These are phyloP conservation scores for Tricholoma saponaceum DNA, from an alignment of 768 basidiomycete species.

Conservation along the genomic window DNA sequence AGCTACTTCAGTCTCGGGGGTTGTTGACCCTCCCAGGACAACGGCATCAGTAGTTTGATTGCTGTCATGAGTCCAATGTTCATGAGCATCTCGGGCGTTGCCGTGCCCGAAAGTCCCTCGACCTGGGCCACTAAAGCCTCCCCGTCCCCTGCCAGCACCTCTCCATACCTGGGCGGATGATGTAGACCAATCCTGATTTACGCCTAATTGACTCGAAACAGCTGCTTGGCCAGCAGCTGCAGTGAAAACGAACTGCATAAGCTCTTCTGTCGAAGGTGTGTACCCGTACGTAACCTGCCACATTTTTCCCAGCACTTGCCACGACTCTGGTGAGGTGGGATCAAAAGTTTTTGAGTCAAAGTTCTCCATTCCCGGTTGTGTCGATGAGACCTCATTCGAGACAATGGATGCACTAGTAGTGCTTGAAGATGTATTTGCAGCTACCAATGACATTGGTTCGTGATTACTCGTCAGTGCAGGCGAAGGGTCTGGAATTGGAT, in stretches of 20 bases:
- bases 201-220: constrained; percentile 16
- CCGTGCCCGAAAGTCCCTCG: constrained; percentile 40
- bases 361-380: constrained; percentile 51
- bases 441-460: constrained; percentile 46
- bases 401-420: constrained; percentile 37
- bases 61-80: constrained; percentile 29
- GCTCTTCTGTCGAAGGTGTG: constrained; percentile 67
- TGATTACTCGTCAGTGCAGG: constrained; percentile 42
- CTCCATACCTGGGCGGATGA: constrained; percentile 22
- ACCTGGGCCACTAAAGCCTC: constrained; percentile 31
- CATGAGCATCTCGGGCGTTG: constrained; percentile 43
- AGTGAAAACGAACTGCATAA: constrained; percentile 69
- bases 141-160: constrained; percentile 29
- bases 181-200: constrained; percentile 18
- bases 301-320: constrained; percentile 78
- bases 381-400: constrained; percentile 27
- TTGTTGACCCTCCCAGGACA: constrained; percentile 47
- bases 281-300: constrained; percentile 70
- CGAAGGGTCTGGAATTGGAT: constrained; percentile 37
- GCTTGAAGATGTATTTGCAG: constrained; percentile 55
- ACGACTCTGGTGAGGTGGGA: constrained; percentile 66
- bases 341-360: constrained; percentile 75
- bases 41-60: constrained; percentile 50
- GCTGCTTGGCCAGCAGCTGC: constrained; percentile 20
- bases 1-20: constrained; percentile 9